Base-by-base conservation (phyloP, 257 asterid genomes). In the Ocimum tenuiflorum region DNA sequence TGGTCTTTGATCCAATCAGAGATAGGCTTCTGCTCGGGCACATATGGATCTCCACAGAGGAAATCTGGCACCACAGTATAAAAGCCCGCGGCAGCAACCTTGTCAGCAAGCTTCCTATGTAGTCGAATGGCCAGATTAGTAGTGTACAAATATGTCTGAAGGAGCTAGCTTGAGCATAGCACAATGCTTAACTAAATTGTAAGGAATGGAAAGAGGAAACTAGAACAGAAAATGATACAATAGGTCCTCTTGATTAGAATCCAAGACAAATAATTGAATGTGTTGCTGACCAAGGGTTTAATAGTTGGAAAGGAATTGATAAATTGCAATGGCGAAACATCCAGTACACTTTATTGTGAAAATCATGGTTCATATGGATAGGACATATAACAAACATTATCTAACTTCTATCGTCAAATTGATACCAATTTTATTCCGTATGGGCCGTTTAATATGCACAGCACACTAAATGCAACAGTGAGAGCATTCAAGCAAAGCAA, bases 1-100 rank as follows among this genome's bases (percentile, higher is more conserved):
- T 88, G 96, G 17, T 55, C 58, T 68, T 78, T 77, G 52, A 85
- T 5, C 96, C 96, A 88, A 20, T 17, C 73, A 3, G 62, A 17
- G 5, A 83, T 0, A n/a, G 82, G 60, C 20, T 39, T 66, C 50
- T 50, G 63, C 8, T 67, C 90, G 6, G 80, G 55, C 8, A 14
- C 65, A 60, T 3, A 69, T 0, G 85, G 88, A 79, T 88, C 91
- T 18, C 91, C 91, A 6, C 33, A 33, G 50, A 81, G 68, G 56
- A 85, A 85, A 75, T 88, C 95, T 2, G 95, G 96, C 12, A 80
- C 89, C 23, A 84, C 85, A 29, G 80, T 75, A 52, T 67, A 81
- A 68, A 82, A 82, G 51, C 91, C 96, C 55, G 83, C 83, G 5
- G 70, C 80, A 33, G 82, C 95, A 36, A 86, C 79, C 63, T 82